Conservation (phyloP, 495 filamentous ascomycete species). For the Tuber melanosporum region DNA sequence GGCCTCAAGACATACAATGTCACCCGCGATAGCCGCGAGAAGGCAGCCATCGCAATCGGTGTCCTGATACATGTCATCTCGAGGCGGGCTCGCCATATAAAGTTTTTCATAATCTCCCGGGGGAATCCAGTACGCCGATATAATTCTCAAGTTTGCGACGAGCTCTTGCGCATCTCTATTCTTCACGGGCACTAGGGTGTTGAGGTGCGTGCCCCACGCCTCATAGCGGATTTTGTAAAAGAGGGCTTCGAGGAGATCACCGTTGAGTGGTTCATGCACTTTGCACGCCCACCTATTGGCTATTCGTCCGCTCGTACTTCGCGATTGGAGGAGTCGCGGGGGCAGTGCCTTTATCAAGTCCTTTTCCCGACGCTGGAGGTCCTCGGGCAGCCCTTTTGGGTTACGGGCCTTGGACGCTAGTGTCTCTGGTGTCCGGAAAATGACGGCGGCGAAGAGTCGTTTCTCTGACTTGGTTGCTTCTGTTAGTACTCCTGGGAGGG, state of each 20-base stretch:
- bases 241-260: neutral
- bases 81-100: neutral
- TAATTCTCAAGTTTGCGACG: neutral
- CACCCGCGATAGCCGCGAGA: neutral
- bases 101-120: neutral
- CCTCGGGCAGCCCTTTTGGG: neutral
- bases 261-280: neutral
- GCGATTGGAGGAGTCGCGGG: neutral
- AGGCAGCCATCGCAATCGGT: neutral
- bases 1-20: neutral
- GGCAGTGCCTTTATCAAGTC: neutral
- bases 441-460: neutral
- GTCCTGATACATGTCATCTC: neutral
- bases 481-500: neutral
- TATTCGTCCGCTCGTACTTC: neutral
- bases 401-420: neutral
- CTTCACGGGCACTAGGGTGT: neutral
- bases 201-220: neutral
- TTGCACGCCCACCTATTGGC: conserved; percentile 3
- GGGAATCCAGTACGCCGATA: neutral
- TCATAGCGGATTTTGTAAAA: neutral
- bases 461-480: neutral
- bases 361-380: neutral
- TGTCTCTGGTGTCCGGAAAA: neutral
- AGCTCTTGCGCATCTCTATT: neutral